Percentiles rank a stretch among this genome's conserved stretches.
Evolutionary conservation across 495 filamentous ascomycete species (phyloP).

Genomic region (Peziza echinospora): DNA sequence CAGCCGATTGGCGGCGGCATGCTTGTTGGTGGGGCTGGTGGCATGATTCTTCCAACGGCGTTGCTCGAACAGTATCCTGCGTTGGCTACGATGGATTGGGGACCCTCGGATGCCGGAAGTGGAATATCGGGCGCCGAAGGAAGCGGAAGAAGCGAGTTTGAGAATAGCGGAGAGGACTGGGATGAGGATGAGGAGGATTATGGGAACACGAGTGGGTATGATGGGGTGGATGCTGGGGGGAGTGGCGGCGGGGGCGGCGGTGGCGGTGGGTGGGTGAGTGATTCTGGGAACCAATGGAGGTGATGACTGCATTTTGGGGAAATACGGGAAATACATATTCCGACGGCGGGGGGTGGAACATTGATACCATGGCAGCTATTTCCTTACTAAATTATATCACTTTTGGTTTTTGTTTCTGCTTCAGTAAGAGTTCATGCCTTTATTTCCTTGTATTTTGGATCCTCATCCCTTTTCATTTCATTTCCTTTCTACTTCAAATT

Average conservation of each 20-base stretch:
- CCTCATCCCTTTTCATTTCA: no score
- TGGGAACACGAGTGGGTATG: conserved; percentile 19
- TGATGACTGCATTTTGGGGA: no score
- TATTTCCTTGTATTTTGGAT: no score
- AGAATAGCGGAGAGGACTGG: conserved; percentile 68
- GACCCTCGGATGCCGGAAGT: conserved; percentile 16
- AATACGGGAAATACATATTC: no score
- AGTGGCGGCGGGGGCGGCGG: conserved; percentile 21
- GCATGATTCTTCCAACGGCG: conserved; percentile 62
- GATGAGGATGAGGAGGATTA: conserved; percentile 42
- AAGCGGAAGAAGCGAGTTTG: conserved; percentile 29
- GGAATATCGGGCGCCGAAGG: conserved; percentile 28
- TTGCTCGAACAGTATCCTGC: conserved; percentile 81
- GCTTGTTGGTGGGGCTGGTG: conserved; percentile 31
- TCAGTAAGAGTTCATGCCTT: no score
- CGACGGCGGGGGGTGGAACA: no score
- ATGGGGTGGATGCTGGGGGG: conserved; percentile 21
- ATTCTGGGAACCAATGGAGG: conserved; percentile 5
- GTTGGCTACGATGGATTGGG: conserved; percentile 66
- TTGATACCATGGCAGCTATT: no score
- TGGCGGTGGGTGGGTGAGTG: conserved; percentile 2
- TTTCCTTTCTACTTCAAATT: no score
- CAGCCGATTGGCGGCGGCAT: conserved; percentile 25
- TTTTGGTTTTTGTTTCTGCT: no score
- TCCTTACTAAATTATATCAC: no score